Evolutionary conservation across 805 yeast species (phyloP).

Genomic region (Maudiozyma saulgeensis): DNA sequence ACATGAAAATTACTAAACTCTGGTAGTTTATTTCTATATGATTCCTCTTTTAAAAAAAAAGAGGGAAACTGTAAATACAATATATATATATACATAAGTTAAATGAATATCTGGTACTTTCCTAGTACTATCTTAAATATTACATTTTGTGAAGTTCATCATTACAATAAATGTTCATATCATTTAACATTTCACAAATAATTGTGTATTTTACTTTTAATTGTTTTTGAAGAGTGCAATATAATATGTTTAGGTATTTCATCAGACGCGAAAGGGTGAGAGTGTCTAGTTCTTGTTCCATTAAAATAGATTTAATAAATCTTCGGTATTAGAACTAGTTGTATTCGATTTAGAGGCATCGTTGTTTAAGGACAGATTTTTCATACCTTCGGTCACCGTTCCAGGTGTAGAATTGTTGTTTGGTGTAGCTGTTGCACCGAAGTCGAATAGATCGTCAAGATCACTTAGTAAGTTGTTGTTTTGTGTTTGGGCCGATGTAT

Average conservation of each 20-base stretch:
- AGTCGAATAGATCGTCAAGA: conserved; percentile 59
- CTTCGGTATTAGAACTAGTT: conserved; percentile 19
- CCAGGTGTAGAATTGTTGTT: background rate
- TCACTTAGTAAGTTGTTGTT: conserved; percentile 47
- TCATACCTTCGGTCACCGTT: background rate
- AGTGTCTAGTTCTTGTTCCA: background rate
- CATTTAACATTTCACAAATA: too few species aligned
- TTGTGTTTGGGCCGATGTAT: conserved; percentile 22
- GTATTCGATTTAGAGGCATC: background rate
- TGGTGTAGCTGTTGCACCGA: conserved; percentile 17
- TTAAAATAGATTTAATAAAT: conserved; percentile 24
- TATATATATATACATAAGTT: background rate
- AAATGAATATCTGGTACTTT: background rate
- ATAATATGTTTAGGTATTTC: too few species aligned
- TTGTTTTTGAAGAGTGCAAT: too few species aligned
- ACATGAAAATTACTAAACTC: background rate
- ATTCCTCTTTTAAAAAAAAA: background rate
- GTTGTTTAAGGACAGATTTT: conserved; percentile 2
- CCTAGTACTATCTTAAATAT: too few species aligned
- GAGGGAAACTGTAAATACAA: background rate
- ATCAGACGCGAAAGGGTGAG: too few species aligned
- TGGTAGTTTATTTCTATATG: too few species aligned
- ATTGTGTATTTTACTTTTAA: too few species aligned
- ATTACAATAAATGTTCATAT: too few species aligned
- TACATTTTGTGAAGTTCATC: too few species aligned